These are phyloP conservation scores for Leccinellum albellum DNA, from an alignment of 768 basidiomycete genomes.

Conservation along the genomic window DNA sequence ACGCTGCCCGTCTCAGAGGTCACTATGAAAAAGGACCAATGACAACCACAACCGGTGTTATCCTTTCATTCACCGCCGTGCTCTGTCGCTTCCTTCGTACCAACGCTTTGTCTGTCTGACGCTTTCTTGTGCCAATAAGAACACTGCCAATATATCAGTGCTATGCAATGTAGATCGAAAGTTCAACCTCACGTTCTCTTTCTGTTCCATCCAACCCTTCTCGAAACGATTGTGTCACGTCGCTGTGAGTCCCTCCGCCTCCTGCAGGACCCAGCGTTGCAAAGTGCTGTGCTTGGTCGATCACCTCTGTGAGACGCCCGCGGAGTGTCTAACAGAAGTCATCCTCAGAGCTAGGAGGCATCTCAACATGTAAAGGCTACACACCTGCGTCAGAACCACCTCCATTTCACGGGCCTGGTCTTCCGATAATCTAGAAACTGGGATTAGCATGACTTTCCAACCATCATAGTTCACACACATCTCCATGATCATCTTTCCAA, in stretches of 20 bases:
- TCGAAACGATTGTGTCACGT: slow-evolving; percentile 70
- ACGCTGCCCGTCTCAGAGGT: slow-evolving; percentile 26
- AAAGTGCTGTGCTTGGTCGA: slow-evolving; percentile 89
- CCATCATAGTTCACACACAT: slow-evolving; percentile 47
- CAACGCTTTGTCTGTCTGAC: slow-evolving; percentile 73
- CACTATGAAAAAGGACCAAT: slow-evolving; percentile 26
- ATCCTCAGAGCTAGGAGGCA: neutral
- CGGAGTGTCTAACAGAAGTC: slow-evolving; percentile 60
- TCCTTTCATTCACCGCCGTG: slow-evolving; percentile 35
- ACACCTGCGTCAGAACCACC: slow-evolving; percentile 62
- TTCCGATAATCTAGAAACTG: slow-evolving; percentile 61
- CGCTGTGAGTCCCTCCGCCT: slow-evolving; percentile 48
- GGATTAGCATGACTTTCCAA: neutral
- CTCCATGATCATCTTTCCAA: slow-evolving; percentile 81
- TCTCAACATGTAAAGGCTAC: slow-evolving; percentile 15
- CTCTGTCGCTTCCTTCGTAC: slow-evolving; percentile 72
- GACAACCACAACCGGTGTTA: neutral
- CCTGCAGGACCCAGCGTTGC: slow-evolving; percentile 63
- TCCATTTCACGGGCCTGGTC: slow-evolving; percentile 70
- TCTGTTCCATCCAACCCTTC: slow-evolving; percentile 94
- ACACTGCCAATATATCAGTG: slow-evolving; percentile 51
- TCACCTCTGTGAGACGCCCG: slow-evolving; percentile 68
- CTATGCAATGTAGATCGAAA: neutral
- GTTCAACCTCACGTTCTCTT: slow-evolving; percentile 68
- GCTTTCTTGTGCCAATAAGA: slow-evolving; percentile 80